Conservation (phyloP, 352 stramenopile species). For the Phytophthora quininea region DNA sequence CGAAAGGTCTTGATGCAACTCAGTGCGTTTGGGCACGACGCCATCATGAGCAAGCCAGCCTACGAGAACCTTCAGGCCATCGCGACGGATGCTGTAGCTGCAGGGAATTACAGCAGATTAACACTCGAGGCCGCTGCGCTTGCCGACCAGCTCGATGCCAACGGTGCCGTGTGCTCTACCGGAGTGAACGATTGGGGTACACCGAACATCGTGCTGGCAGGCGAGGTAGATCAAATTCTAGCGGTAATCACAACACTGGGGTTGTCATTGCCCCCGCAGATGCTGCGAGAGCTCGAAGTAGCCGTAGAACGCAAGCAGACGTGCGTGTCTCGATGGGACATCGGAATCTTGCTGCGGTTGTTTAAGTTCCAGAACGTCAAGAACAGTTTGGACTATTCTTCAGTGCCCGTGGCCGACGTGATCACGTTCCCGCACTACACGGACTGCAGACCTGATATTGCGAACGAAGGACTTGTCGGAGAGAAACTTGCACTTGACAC, state of each 20-base stretch:
- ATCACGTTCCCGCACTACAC: constrained; percentile 25
- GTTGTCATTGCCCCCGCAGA: constrained; percentile 9
- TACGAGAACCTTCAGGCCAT: constrained; percentile 12
- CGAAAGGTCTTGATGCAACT: constrained; percentile 16
- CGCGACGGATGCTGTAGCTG: constrained; percentile 3
- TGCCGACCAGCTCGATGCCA: constrained; percentile 11
- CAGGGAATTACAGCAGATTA: constrained; percentile 9
- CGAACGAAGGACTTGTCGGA: constrained; percentile 9
- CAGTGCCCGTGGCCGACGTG: constrained; percentile 4
- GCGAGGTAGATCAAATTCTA: constrained; percentile 1
- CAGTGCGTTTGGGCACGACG: constrained; percentile 2
- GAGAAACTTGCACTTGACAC: constrained; percentile 12
- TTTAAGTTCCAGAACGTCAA: constrained; percentile 22
- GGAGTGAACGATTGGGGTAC: constrained; percentile 19
- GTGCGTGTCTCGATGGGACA: constrained; percentile 17
- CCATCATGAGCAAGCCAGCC: constrained; percentile 14
- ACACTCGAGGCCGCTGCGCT: constrained; percentile 9
- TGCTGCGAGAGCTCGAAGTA: constrained; percentile 6
- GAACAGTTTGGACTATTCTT: constrained; percentile 19
- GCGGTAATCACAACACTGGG: constrained; percentile 5
- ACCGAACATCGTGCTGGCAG: constrained; percentile 3
- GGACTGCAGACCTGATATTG: constrained; percentile 11
- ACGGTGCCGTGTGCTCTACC: constrained; percentile 9
- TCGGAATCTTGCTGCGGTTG: constrained; percentile 15
- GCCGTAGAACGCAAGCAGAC: constrained; percentile 1